A percentile compares a stretch with the other conserved stretches of the same genome.
phyloP scores from a whole-genome alignment of 257 asterid genomes.

The Solanum microdontum region DNA sequence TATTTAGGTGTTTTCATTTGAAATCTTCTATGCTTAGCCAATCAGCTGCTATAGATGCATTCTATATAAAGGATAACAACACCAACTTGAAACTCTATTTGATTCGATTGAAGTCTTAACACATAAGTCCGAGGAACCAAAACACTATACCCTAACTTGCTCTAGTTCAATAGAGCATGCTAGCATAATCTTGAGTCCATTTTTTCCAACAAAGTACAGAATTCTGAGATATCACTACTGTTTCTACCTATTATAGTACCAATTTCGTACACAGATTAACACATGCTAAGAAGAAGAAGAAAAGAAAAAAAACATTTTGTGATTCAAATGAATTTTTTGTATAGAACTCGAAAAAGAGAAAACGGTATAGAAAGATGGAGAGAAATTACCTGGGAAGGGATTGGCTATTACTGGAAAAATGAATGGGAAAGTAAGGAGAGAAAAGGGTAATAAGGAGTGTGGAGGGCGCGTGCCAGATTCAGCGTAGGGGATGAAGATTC shows the following conservation, averaged over 20 bases:
- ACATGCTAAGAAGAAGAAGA: not conserved
- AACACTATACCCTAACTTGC: not conserved
- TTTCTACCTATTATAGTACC: not conserved
- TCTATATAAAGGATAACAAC: not conserved
- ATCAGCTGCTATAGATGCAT: not conserved
- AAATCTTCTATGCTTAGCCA: not conserved
- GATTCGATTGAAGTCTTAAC: not conserved
- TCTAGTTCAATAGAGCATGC: not conserved
- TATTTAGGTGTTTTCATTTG: not conserved
- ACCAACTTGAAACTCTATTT: not conserved
- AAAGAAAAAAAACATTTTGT: not conserved
- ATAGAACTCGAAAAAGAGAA: not conserved
- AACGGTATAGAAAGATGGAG: not conserved
- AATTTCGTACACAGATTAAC: no score
- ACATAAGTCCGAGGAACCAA: not conserved
- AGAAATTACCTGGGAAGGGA: not conserved
- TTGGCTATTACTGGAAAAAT: not conserved
- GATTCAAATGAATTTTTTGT: not conserved
- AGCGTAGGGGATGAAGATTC: not conserved
- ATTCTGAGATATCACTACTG: not conserved
- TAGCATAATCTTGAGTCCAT: not conserved
- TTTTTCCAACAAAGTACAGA: not conserved
- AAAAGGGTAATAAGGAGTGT: slow-evolving; percentile 23
- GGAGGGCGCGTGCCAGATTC: slow-evolving; percentile 35
- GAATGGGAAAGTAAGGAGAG: not conserved